Evolutionary conservation across 2,329 filamentous ascomycete species (phyloP).

Genomic region (Aureobasidium subglaciale): DNA sequence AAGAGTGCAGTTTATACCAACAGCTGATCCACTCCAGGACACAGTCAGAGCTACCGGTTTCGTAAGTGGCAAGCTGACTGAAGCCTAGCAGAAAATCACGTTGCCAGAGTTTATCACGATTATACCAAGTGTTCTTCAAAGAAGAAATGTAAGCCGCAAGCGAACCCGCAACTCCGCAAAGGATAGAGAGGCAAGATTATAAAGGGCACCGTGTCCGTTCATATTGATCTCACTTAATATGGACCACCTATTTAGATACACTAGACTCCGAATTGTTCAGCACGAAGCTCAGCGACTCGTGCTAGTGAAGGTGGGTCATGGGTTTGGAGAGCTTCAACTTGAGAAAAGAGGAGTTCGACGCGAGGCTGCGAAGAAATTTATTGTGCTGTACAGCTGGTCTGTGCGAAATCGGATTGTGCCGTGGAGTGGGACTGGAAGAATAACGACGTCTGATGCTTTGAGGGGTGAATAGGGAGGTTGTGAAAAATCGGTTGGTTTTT

Average conservation of each 20-base stretch:
- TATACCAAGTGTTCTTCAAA: neutral
- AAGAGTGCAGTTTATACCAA: too few species aligned
- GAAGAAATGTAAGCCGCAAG: constrained; percentile 14
- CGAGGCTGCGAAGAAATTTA: neutral
- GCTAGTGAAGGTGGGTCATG: neutral
- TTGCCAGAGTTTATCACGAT: too few species aligned
- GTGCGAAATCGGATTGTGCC: neutral
- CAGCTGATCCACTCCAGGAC: too few species aligned
- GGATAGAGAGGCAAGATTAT: constrained; percentile 4
- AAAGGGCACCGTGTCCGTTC: constrained; percentile 2
- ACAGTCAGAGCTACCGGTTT: too few species aligned
- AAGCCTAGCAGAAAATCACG: too few species aligned
- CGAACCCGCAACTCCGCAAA: constrained; percentile 9
- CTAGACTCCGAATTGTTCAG: too few species aligned
- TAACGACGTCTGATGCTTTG: neutral
- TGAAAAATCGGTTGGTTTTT: too few species aligned
- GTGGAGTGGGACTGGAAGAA: neutral
- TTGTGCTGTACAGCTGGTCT: neutral
- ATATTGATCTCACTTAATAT: constrained; percentile 15
- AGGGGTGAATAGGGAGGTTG: neutral
- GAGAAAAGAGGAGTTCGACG: neutral
- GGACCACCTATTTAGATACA: too few species aligned
- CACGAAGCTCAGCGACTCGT: too few species aligned
- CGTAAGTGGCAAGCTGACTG: too few species aligned
- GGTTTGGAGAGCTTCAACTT: constrained; percentile 9